Base-by-base conservation (phyloP, 345 rosid genomes). In the Boechera stricta region DNA sequence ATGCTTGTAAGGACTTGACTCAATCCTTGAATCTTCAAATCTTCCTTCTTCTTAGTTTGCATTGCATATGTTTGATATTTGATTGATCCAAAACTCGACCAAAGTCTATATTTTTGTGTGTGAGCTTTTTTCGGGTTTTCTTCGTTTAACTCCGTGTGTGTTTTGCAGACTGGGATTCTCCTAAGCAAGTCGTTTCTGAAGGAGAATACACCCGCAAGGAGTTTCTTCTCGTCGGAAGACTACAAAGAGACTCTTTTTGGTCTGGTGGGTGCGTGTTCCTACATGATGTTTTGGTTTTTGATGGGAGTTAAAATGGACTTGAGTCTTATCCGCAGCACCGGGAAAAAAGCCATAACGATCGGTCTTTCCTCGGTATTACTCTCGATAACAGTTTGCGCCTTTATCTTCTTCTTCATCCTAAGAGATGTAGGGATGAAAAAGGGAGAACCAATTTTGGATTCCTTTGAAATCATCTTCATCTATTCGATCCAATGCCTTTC, bases 281-380 rank as follows among this genome's bases (percentile, higher is more conserved):
- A 68, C 61, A 72, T 69, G 55, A 52, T 86, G 74, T 86, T 83
- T 67, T 66, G 86, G 69, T 88, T 88, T 80, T 75, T 88, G 57
- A 73, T 77, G 79, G 89, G 82, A 62, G 87, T 88, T 67, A 86
- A 86, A 84, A 83, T 80, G 84, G 88, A 88, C 48, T 69, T 82
- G 53, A 24, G 68, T 45, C 38, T 79, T 4, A 52, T 81, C 26
- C 57, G 79, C 11, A 78, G 45, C 45, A 58, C 81, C 0, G 81
- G 81, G 21, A 82, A 15, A 52, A 80, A 77, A 18, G 76, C 86
- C 36, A 44, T 44, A 1, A 36, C 75, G 6, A 70, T 83, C 1
- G 86, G 82, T 26, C 21, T 81, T 62, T 57, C 80, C 29, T 55
- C 85, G 11, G 69, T 82, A 12, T 2, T 82, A 5, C 68, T 65